A percentile compares a stretch with the other conserved stretches of the same genome.
Conservation (phyloP, 2,329 filamentous ascomycete species). For the Lachnellula hyalina region DNA sequence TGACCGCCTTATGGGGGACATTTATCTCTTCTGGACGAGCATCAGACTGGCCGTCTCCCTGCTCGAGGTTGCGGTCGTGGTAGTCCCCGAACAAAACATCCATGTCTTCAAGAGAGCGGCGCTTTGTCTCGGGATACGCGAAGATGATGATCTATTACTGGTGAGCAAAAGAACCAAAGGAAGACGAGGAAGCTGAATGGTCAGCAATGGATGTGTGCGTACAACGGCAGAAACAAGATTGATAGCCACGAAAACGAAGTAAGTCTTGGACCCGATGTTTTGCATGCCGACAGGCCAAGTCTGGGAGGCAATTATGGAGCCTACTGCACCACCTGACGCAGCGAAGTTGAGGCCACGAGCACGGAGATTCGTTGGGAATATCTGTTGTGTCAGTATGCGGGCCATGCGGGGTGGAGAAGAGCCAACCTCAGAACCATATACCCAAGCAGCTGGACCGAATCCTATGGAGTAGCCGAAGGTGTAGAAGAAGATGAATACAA, state of each 20-base stretch:
- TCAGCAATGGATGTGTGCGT: conserved; percentile 7
- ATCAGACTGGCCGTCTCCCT: neutral
- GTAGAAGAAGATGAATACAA: conserved; percentile 54
- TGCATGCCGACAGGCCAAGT: conserved; percentile 51
- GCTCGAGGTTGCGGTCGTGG: neutral
- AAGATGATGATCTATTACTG: conserved; percentile 35
- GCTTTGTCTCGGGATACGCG: conserved; percentile 43
- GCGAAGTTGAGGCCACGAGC: conserved; percentile 52
- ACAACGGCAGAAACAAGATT: conserved; percentile 45
- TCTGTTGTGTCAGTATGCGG: conserved; percentile 28
- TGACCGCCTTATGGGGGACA: neutral
- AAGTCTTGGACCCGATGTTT: conserved; percentile 45
- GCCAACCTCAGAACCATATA: conserved; percentile 51
- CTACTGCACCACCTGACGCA: conserved; percentile 49
- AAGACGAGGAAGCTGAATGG: neutral
- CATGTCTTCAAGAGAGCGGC: conserved; percentile 42
- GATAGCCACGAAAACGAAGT: conserved; percentile 53
- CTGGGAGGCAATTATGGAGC: conserved; percentile 48
- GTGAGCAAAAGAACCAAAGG: conserved; percentile 2
- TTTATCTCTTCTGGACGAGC: neutral
- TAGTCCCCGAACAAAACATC: conserved; percentile 35
- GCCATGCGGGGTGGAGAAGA: neutral
- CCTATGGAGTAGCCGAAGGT: conserved; percentile 53
- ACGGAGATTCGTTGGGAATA: conserved; percentile 53
- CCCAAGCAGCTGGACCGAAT: conserved; percentile 53